phyloP scores from a whole-genome alignment of 1,139 yeast species.

The Kurtzmaniella quercitrusa region DNA sequence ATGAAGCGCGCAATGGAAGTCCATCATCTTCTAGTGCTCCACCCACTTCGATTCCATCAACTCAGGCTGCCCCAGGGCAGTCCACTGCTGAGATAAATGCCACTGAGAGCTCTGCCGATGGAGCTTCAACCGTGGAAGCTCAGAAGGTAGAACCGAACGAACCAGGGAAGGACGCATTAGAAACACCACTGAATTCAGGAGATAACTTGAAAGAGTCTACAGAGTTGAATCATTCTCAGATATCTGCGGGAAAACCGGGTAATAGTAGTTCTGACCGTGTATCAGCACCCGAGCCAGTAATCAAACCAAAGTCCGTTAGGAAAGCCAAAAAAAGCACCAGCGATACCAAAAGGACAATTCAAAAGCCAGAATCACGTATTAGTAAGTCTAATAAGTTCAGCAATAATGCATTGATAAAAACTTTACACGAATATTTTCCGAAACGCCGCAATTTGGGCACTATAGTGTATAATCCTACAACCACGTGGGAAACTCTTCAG shows the following conservation, averaged over 20 bases:
- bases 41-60: neutral
- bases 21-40: neutral
- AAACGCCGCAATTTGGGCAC: conserved; percentile 56
- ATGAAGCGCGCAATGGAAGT: neutral
- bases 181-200: neutral
- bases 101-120: neutral
- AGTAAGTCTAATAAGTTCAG: neutral
- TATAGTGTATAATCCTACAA: conserved; percentile 55
- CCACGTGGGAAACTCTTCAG: conserved; percentile 44
- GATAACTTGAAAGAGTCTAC: neutral
- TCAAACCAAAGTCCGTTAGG: neutral
- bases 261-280: neutral
- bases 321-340: neutral
- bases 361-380: neutral
- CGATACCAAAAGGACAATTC: neutral
- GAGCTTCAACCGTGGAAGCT: neutral
- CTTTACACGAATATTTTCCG: conserved; percentile 32
- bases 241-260: neutral
- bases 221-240: no score
- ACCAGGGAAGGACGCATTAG: neutral
- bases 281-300: neutral
- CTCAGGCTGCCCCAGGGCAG: neutral
- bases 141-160: neutral
- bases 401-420: neutral
- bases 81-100: no score